A percentile compares a stretch with the other conserved stretches of the same genome.
phyloP scores from a whole-genome alignment of 73 alveolate genomes.

The Symbiodinium pilosum region DNA sequence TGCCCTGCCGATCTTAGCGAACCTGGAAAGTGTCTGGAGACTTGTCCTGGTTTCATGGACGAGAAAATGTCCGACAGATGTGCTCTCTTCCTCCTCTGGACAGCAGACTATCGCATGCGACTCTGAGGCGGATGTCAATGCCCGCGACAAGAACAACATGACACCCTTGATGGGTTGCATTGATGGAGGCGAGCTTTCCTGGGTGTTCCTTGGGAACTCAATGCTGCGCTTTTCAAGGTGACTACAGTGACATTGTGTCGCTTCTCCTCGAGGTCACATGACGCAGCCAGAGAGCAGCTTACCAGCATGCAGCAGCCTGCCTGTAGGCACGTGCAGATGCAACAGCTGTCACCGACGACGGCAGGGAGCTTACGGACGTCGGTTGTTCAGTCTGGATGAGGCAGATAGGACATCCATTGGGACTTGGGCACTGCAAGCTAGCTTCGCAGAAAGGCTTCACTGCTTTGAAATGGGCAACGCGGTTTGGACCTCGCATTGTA shows the following conservation, averaged over 20 bases:
- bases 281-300: too few species aligned
- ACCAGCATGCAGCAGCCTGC: background rate
- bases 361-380: background rate
- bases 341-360: background rate
- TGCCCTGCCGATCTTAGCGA: too few species aligned
- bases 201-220: too few species aligned
- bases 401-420: too few species aligned
- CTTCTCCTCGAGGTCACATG: slow-evolving; percentile 22
- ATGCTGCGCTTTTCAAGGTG: background rate
- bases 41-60: too few species aligned
- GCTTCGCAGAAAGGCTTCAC: background rate
- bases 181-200: slow-evolving; percentile 34
- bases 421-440: too few species aligned
- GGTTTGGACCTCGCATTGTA: background rate
- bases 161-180: slow-evolving; percentile 79
- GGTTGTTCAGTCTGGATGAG: too few species aligned
- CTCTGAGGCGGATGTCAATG: slow-evolving; percentile 45
- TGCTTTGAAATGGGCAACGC: slow-evolving; percentile 7
- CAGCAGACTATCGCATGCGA: background rate
- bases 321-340: background rate
- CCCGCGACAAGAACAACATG: slow-evolving; percentile 83
- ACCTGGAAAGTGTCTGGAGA: too few species aligned
- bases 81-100: background rate
- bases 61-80: too few species aligned
- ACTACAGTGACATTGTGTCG: background rate